Evolutionary conservation across 352 stramenopile species (phyloP).

Genomic region (Pythium phragmiticola): DNA sequence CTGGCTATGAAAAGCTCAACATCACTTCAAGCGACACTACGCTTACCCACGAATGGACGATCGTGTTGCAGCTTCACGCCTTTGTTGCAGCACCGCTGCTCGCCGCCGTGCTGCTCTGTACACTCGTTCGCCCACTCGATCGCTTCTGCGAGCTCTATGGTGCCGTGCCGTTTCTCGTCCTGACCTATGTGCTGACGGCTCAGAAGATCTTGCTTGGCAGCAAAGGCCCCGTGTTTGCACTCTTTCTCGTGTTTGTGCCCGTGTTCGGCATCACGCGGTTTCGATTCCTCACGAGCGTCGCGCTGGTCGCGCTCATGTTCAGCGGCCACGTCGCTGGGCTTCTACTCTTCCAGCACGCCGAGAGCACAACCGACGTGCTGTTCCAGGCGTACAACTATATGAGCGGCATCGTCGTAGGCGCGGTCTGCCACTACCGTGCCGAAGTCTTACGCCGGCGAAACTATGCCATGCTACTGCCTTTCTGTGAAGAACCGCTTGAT

Average conservation of each 20-base stretch:
- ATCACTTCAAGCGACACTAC: background rate
- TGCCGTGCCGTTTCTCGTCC: conserved; percentile 34
- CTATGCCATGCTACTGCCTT: conserved; percentile 40
- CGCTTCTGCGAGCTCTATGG: conserved; percentile 34
- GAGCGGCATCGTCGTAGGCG: conserved; percentile 35
- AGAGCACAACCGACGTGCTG: conserved; percentile 34
- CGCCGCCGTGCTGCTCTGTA: conserved; percentile 20
- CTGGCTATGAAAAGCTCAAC: conserved; percentile 25
- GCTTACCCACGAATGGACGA: background rate
- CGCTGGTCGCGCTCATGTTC: conserved; percentile 31
- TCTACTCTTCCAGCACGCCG: conserved; percentile 25
- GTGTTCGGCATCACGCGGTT: conserved; percentile 49
- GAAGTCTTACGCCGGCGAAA: conserved; percentile 39
- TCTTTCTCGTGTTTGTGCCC: conserved; percentile 41
- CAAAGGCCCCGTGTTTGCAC: conserved; percentile 34
- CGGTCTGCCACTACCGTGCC: conserved; percentile 40
- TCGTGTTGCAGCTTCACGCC: conserved; percentile 26
- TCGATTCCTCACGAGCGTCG: conserved; percentile 37
- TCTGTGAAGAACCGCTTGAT: conserved; percentile 32
- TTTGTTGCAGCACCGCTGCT: conserved; percentile 27
- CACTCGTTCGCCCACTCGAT: conserved; percentile 26
- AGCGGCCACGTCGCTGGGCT: conserved; percentile 29
- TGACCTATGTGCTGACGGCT: conserved; percentile 29
- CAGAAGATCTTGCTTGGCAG: conserved; percentile 36
- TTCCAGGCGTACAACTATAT: conserved; percentile 50